Evolutionary conservation across 1,284 basidiomycete species (phyloP).

Genomic region (Macrocybe sp.): DNA sequence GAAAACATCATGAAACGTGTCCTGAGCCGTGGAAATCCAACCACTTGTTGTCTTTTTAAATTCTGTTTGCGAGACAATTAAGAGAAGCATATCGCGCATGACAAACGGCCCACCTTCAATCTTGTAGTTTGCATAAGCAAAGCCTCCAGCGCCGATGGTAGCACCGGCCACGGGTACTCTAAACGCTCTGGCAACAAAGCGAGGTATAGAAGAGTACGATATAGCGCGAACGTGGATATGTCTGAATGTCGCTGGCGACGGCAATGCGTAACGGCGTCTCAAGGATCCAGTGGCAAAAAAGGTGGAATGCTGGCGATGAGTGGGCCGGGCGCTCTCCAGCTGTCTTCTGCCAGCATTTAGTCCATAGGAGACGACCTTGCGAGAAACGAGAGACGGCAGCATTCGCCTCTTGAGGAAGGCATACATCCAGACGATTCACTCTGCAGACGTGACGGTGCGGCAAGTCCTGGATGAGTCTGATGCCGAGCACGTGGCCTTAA

Average conservation of each 20-base stretch:
- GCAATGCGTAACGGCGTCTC: constrained; percentile 40
- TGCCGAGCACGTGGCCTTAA: constrained; percentile 9
- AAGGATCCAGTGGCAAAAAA: constrained; percentile 44
- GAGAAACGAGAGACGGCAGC: constrained; percentile 28
- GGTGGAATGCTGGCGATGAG: constrained; percentile 54
- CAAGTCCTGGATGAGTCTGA: not conserved
- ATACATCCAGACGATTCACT: constrained; percentile 30
- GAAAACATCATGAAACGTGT: constrained; percentile 61
- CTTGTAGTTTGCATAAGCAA: constrained; percentile 92
- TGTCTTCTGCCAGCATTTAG: constrained; percentile 31
- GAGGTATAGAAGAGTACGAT: constrained; percentile 80
- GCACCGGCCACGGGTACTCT: constrained; percentile 81
- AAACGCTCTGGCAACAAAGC: constrained; percentile 80
- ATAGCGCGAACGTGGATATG: constrained; percentile 70
- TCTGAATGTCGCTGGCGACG: constrained; percentile 41
- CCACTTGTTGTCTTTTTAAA: constrained; percentile 61
- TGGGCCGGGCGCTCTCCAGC: constrained; percentile 32
- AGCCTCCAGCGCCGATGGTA: constrained; percentile 83
- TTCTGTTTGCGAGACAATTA: constrained; percentile 39
- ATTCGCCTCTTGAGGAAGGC: constrained; percentile 38
- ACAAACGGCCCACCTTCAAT: constrained; percentile 68
- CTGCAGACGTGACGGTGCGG: too few relatives aligned
- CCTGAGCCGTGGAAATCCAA: constrained; percentile 64
- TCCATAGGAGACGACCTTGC: constrained; percentile 53
- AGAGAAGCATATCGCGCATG: not conserved